Conservation (phyloP, 2,329 filamentous ascomycete genomes). For the Curvularia sp. region DNA sequence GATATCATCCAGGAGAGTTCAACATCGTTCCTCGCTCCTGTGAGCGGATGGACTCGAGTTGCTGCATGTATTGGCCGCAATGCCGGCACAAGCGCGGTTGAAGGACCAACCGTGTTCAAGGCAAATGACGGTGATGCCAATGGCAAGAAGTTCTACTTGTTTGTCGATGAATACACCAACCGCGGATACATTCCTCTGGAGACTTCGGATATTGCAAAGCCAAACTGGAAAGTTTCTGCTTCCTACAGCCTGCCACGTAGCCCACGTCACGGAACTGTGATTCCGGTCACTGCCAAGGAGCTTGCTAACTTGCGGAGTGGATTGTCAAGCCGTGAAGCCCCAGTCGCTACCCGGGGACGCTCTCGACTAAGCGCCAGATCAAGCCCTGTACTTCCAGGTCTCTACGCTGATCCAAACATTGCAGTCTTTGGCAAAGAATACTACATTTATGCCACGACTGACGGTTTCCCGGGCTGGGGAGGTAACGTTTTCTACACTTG, state of each 20-base stretch:
- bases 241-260: constrained; percentile 58
- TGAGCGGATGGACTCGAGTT: constrained; percentile 55
- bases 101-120: constrained; percentile 62
- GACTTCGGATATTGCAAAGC: constrained; percentile 58
- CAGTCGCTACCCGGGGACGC: constrained; percentile 58
- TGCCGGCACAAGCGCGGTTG: constrained; percentile 58
- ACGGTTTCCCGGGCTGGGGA: constrained; percentile 37
- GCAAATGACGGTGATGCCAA: constrained; percentile 58
- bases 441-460: constrained; percentile 40
- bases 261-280: constrained; percentile 62
- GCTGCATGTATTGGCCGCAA: constrained; percentile 60
- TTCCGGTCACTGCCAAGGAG: constrained; percentile 59
- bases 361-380: constrained; percentile 18
- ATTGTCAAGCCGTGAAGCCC: constrained; percentile 14
- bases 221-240: constrained; percentile 57
- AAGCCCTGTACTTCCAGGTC: constrained; percentile 34
- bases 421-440: constrained; percentile 34
- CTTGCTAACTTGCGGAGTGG: constrained; percentile 43
- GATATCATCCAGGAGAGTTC: constrained; percentile 64
- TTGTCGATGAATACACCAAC: constrained; percentile 61
- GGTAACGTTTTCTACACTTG: constrained; percentile 39
- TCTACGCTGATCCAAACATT: constrained; percentile 41
- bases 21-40: constrained; percentile 49
- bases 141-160: constrained; percentile 63
- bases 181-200: constrained; percentile 63